phyloP scores from a whole-genome alignment of 2,329 filamentous ascomycete species.

The Massarina eburnea region DNA sequence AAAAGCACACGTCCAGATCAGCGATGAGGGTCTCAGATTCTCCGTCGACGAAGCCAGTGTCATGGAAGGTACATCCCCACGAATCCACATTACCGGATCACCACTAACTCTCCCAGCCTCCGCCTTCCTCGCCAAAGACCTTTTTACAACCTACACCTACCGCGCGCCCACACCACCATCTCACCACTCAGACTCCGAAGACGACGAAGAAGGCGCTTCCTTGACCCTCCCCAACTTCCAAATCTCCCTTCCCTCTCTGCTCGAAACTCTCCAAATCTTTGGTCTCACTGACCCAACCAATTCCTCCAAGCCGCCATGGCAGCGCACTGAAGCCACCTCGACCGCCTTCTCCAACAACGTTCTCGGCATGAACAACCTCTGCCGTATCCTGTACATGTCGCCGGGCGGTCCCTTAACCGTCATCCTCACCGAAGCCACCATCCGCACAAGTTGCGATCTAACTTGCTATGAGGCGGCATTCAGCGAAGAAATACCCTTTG shows the following conservation, averaged over 20 bases:
- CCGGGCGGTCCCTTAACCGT: conserved; percentile 80
- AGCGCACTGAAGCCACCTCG: conserved; percentile 53
- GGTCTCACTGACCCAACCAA: conserved; percentile 60
- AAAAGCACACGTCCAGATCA: conserved; percentile 73
- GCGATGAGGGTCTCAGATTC: conserved; percentile 81
- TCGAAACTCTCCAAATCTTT: conserved; percentile 96
- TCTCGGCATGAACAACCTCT: conserved; percentile 81
- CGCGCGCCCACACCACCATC: conserved; percentile 51
- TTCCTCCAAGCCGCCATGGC: conserved; percentile 38
- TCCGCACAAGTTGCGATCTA: conserved; percentile 74
- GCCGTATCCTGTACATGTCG: conserved; percentile 75
- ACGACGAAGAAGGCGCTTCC: conserved; percentile 38
- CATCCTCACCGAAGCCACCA: conserved; percentile 79
- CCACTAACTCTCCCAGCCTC: conserved; percentile 53
- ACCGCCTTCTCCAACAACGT: conserved; percentile 83
- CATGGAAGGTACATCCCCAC: conserved; percentile 71
- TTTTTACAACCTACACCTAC: conserved; percentile 85
- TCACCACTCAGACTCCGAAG: conserved; percentile 29
- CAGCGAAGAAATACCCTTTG: conserved; percentile 82
- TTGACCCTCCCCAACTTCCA: conserved; percentile 70
- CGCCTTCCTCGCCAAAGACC: conserved; percentile 81
- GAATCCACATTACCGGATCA: not conserved
- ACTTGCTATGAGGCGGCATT: conserved; percentile 75
- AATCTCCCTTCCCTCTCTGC: conserved; percentile 80
- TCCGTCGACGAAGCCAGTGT: conserved; percentile 84